A percentile compares a stretch with the other conserved stretches of the same genome.
These are phyloP conservation scores for Apocynum venetum DNA, from an alignment of 257 asterid genomes.

Conservation along the genomic window DNA sequence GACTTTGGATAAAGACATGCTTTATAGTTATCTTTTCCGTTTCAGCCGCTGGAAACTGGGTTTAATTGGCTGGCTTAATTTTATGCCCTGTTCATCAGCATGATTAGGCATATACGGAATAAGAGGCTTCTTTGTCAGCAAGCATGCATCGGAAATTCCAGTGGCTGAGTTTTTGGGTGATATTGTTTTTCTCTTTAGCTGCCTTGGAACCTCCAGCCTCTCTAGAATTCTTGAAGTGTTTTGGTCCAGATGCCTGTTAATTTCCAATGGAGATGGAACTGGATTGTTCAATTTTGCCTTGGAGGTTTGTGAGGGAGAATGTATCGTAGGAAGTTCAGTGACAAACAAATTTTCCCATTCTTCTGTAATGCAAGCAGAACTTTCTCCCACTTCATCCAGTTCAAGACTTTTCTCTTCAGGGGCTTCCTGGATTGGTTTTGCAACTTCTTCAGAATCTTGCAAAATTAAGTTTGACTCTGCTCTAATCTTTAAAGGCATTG, in stretches of 20 bases:
- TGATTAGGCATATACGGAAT: constrained; percentile 48
- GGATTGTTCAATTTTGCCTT: constrained; percentile 37
- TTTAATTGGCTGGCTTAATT: constrained; percentile 62
- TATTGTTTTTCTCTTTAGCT: constrained; percentile 61
- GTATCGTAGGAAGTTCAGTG: constrained; percentile 43
- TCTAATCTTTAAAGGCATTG: constrained; percentile 47
- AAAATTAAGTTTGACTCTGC: constrained; percentile 27
- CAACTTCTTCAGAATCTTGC: constrained; percentile 33
- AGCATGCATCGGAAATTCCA: constrained; percentile 32
- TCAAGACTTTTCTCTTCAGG: constrained; percentile 29
- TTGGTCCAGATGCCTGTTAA: constrained; percentile 57
- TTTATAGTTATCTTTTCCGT: constrained; percentile 46
- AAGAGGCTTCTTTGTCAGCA: constrained; percentile 64
- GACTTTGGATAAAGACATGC: constrained; percentile 9
- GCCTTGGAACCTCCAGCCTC: constrained; percentile 79
- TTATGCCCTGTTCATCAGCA: constrained; percentile 32
- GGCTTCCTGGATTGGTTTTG: constrained; percentile 23
- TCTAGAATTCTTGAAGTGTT: constrained; percentile 84
- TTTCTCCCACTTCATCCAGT: constrained; percentile 24
- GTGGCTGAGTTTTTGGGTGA: constrained; percentile 50
- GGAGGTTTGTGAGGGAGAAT: constrained; percentile 43
- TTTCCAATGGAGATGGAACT: constrained; percentile 47
- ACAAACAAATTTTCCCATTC: constrained; percentile 83
- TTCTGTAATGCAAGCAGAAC: constrained; percentile 39
- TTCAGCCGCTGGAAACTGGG: constrained; percentile 77